A percentile compares a stretch with the other conserved stretches of the same genome.
phyloP scores from a whole-genome alignment of 176 grass and related monocot genomes.

The Oryza meridionalis region DNA sequence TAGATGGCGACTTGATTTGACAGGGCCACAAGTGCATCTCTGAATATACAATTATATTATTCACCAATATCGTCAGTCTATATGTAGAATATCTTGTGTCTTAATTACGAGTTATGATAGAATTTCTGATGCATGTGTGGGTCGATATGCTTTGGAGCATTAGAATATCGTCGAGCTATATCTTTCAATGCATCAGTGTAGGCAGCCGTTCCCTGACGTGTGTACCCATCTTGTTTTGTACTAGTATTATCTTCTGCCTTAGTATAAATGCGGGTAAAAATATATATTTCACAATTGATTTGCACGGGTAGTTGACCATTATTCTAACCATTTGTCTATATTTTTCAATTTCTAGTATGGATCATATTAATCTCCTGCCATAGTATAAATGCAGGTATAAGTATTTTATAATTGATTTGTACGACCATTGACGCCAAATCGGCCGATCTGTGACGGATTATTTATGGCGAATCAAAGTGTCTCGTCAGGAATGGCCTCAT shows the following conservation, averaged over 20 bases:
- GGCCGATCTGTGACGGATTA: no score
- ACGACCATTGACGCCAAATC: no score
- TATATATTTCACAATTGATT: neutral
- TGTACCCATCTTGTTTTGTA: neutral
- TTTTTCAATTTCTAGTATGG: neutral
- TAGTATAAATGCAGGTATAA: neutral
- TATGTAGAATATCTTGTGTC: neutral
- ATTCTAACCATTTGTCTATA: no score
- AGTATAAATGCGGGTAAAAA: neutral
- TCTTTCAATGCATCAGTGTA: neutral
- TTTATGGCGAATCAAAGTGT: no score
- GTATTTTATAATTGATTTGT: neutral
- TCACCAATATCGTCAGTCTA: neutral
- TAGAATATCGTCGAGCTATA: neutral
- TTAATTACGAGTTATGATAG: neutral
- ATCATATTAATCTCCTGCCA: neutral
- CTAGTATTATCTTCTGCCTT: neutral
- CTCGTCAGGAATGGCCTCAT: no score
- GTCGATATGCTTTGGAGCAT: slow-evolving; percentile 15
- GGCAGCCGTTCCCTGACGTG: neutral
- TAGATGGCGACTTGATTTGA: neutral
- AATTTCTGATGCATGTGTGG: neutral
- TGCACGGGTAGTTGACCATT: no score
- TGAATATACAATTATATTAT: neutral
- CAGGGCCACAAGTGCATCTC: slow-evolving; percentile 9